A percentile compares a stretch with the other conserved stretches of the same genome.
These are phyloP conservation scores for Mallotus nudiflorus DNA, from an alignment of 345 rosid genomes.

Conservation along the genomic window DNA sequence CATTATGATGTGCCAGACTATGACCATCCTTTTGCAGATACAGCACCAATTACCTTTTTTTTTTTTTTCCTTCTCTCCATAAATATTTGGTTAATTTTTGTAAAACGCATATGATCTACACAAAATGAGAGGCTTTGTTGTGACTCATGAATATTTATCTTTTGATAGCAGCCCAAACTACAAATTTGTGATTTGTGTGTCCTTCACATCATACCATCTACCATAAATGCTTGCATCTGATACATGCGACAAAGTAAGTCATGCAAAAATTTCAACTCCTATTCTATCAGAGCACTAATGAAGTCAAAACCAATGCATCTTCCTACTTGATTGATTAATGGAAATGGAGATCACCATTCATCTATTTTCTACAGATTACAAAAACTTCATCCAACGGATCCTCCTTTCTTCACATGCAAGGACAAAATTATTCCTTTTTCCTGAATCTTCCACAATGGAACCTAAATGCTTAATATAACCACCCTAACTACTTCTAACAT, in stretches of 20 bases:
- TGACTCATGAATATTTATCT: background rate
- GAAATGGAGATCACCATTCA: background rate
- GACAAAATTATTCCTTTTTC: background rate
- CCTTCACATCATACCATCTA: background rate
- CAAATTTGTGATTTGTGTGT: background rate
- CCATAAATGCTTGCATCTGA: background rate
- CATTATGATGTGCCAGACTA: background rate
- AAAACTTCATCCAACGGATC: background rate
- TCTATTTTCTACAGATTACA: background rate
- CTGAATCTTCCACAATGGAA: background rate
- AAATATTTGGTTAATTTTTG: background rate
- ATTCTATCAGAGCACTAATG: background rate
- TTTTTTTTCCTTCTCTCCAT: background rate
- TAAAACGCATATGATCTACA: background rate
- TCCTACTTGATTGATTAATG: background rate
- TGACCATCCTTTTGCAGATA: background rate
- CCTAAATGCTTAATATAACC: background rate
- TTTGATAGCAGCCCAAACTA: background rate
- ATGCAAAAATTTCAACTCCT: background rate
- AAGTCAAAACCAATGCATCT: background rate
- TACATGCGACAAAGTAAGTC: background rate
- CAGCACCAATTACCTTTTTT: background rate
- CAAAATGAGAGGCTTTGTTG: background rate
- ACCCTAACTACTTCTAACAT: background rate
- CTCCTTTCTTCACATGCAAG: background rate